These are phyloP conservation scores for Candolleomyces aberdarensis DNA, from an alignment of 768 basidiomycete genomes.

Conservation along the genomic window DNA sequence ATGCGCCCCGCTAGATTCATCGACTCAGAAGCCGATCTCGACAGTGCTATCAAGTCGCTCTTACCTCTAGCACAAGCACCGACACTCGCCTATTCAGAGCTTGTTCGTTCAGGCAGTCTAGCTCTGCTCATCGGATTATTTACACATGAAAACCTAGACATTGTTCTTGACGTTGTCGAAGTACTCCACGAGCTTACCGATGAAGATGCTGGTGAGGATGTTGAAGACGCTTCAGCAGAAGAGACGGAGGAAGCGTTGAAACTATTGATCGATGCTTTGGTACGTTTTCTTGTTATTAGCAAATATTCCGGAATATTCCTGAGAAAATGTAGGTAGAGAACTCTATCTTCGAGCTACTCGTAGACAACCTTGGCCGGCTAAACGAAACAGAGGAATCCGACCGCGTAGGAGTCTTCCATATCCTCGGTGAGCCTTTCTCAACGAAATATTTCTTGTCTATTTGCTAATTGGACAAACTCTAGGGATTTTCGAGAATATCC, in stretches of 20 bases:
- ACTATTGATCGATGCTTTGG: slow-evolving; percentile 71
- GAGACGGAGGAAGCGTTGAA: slow-evolving; percentile 66
- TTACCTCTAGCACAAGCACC: slow-evolving; percentile 89
- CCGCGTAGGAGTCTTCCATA: slow-evolving; percentile 87
- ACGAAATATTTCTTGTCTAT: background rate
- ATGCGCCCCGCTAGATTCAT: slow-evolving; percentile 69
- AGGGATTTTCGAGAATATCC: slow-evolving; percentile 92
- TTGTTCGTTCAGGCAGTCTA: slow-evolving; percentile 74
- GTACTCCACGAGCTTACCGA: slow-evolving; percentile 93
- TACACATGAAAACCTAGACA: slow-evolving; percentile 95
- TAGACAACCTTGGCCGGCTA: slow-evolving; percentile 84
- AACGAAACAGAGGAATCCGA: slow-evolving; percentile 92
- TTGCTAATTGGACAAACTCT: background rate
- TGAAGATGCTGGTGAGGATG: slow-evolving; percentile 84
- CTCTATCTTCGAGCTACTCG: slow-evolving; percentile 82
- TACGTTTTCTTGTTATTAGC: slow-evolving; percentile 35
- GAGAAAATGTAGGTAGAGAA: slow-evolving; percentile 60
- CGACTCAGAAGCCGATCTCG: slow-evolving; percentile 96
- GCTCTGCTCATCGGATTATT: slow-evolving; percentile 77
- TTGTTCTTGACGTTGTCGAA: slow-evolving; percentile 93
- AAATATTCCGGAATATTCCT: background rate
- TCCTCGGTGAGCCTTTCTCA: slow-evolving; percentile 55
- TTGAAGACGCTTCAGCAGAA: slow-evolving; percentile 58
- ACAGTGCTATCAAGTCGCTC: slow-evolving; percentile 79
- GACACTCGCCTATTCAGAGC: slow-evolving; percentile 81